A percentile compares a stretch with the other conserved stretches of the same genome.
Evolutionary conservation across 345 rosid genomes (phyloP).

Genomic region (Erodium maritimum): DNA sequence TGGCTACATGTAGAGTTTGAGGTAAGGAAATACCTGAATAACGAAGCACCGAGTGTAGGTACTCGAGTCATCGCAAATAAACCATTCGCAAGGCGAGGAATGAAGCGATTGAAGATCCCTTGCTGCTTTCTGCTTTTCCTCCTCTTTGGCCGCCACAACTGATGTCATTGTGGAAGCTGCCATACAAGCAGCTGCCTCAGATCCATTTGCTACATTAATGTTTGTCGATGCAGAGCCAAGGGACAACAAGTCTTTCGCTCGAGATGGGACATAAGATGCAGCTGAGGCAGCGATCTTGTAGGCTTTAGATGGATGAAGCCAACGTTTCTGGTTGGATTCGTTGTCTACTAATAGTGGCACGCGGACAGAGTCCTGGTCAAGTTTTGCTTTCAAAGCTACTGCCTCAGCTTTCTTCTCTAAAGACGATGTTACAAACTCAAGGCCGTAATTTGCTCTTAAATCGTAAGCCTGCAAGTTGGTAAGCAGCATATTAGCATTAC

Average conservation of each 20-base stretch:
- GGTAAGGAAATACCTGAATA: constrained; percentile 45
- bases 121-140: constrained; percentile 68
- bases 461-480: constrained; percentile 32
- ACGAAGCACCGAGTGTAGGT: constrained; percentile 68
- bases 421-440: constrained; percentile 71
- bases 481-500: too few species aligned
- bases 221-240: constrained; percentile 19
- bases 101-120: constrained; percentile 63
- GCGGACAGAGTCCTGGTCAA: constrained; percentile 36
- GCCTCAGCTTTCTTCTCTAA: constrained; percentile 65
- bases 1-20: too few species aligned
- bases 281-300: constrained; percentile 91
- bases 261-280: constrained; percentile 62
- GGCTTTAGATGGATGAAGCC: constrained; percentile 41
- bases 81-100: constrained; percentile 90
- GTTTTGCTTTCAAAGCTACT: constrained; percentile 38
- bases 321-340: constrained; percentile 12
- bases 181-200: constrained; percentile 73
- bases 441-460: constrained; percentile 47
- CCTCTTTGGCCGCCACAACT: constrained; percentile 80
- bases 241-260: constrained; percentile 28
- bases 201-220: constrained; percentile 31
- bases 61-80: constrained; percentile 65
- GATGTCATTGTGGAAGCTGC: constrained; percentile 80
- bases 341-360: constrained; percentile 14